Conservation (phyloP, 208 protist genomes). For the Crithidia bombi region DNA sequence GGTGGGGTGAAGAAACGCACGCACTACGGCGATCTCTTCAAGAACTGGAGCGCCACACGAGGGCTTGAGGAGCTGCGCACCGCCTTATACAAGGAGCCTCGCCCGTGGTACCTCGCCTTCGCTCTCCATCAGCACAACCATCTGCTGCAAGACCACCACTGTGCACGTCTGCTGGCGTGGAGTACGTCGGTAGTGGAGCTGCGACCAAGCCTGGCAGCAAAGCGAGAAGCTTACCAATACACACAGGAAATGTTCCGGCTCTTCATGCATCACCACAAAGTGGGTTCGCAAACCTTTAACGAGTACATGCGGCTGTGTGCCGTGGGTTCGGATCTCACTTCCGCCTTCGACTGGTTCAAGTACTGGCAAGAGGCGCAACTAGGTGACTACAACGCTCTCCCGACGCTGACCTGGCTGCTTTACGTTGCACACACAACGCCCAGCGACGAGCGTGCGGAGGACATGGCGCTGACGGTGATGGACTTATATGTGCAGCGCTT, state of each 20-base stretch:
- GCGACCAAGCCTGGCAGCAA: slow-evolving; percentile 29
- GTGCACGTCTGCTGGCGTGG: slow-evolving; percentile 79
- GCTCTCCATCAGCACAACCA: slow-evolving; percentile 72
- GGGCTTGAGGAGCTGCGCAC: slow-evolving; percentile 66
- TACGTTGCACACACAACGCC: slow-evolving; percentile 59
- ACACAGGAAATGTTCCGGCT: slow-evolving; percentile 79
- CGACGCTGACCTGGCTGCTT: slow-evolving; percentile 72
- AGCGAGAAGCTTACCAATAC: slow-evolving; percentile 80
- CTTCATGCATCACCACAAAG: slow-evolving; percentile 78
- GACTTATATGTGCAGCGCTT: slow-evolving; percentile 63
- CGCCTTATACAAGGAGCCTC: slow-evolving; percentile 74
- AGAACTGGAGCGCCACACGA: slow-evolving; percentile 69
- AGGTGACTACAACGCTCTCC: slow-evolving; percentile 23
- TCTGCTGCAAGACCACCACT: slow-evolving; percentile 80
- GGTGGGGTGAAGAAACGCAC: slow-evolving; percentile 78
- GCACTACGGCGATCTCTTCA: slow-evolving; percentile 77
- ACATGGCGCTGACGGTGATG: slow-evolving; percentile 81
- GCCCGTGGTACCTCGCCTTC: slow-evolving; percentile 84
- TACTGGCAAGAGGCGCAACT: slow-evolving; percentile 75
- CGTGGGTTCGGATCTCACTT: slow-evolving; percentile 75
- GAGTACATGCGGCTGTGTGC: slow-evolving; percentile 87
- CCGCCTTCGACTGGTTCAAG: slow-evolving; percentile 85
- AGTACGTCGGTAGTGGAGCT: slow-evolving; percentile 73
- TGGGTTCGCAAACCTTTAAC: slow-evolving; percentile 51
- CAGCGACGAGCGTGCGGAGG: slow-evolving; percentile 73